Conservation (phyloP, 441 rosid genomes). For the Gossypium davidsonii region DNA sequence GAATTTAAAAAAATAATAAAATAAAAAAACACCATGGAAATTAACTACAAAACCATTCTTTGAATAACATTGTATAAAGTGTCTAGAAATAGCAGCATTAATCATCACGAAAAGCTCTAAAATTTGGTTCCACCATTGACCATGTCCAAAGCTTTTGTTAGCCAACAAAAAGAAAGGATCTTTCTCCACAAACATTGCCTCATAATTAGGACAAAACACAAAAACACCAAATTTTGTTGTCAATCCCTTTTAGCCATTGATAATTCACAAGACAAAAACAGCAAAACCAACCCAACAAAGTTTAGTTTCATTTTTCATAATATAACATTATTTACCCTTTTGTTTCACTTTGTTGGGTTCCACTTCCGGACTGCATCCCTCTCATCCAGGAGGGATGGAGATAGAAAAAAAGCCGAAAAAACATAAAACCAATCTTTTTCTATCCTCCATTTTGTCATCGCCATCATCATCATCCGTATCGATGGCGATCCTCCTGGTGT, state of each 20-base stretch:
- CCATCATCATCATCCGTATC: slow-evolving; percentile 10
- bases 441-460: slow-evolving; percentile 28
- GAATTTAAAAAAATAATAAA: neutral
- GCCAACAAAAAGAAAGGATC: neutral
- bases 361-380: slow-evolving; percentile 21
- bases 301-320: no score
- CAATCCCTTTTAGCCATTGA: slow-evolving; percentile 21
- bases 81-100: neutral
- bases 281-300: neutral
- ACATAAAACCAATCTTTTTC: slow-evolving; percentile 19
- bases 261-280: neutral
- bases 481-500: slow-evolving; percentile 40
- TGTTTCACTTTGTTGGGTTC: neutral
- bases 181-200: slow-evolving; percentile 26
- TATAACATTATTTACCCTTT: neutral
- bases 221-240: slow-evolving; percentile 20
- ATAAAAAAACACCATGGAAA: neutral
- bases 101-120: neutral
- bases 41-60: neutral
- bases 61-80: neutral
- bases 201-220: slow-evolving; percentile 7
- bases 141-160: slow-evolving; percentile 24
- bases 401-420: slow-evolving; percentile 38
- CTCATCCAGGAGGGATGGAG: slow-evolving; percentile 82
- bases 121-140: slow-evolving; percentile 21